A percentile compares a stretch with the other conserved stretches of the same genome.
Evolutionary conservation across 2,329 filamentous ascomycete species (phyloP).

Genomic region (Lachnellula willkommii): DNA sequence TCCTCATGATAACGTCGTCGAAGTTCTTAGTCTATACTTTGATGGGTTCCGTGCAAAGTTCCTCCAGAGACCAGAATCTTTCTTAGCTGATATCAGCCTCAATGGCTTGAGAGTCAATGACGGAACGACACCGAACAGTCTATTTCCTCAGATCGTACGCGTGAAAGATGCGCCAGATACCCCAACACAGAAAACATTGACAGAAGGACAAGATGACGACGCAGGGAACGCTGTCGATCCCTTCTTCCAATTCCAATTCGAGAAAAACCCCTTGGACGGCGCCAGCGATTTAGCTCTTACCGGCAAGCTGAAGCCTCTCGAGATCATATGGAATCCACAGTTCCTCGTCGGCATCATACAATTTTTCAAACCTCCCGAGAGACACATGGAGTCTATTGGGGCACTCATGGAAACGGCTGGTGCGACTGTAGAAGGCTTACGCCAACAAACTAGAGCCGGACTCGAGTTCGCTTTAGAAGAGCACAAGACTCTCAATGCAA

Average conservation of each 20-base stretch:
- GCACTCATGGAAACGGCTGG: conserved; percentile 94
- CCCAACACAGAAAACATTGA: conserved; percentile 33
- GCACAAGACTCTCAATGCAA: conserved; percentile 96
- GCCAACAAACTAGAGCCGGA: conserved; percentile 92
- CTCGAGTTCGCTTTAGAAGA: conserved; percentile 95
- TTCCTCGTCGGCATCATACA: conserved; percentile 86
- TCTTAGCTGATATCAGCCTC: conserved; percentile 81
- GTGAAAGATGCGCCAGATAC: conserved; percentile 77
- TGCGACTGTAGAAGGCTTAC: conserved; percentile 87
- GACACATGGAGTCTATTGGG: conserved; percentile 97
- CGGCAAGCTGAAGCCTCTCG: conserved; percentile 88
- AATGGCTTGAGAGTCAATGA: conserved; percentile 93
- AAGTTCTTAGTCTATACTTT: conserved; percentile 87
- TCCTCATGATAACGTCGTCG: conserved; percentile 68
- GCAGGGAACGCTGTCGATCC: conserved; percentile 54
- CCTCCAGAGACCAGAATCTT: conserved; percentile 83
- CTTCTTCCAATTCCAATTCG: conserved; percentile 88
- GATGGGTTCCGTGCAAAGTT: conserved; percentile 91
- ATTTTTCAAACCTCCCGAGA: conserved; percentile 93
- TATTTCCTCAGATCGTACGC: conserved; percentile 91
- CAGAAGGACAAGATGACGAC: conserved; percentile 36
- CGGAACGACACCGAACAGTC: conserved; percentile 82
- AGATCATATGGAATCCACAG: conserved; percentile 95
- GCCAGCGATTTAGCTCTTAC: conserved; percentile 87
- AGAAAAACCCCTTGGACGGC: conserved; percentile 90